Conservation (phyloP, 2,329 filamentous ascomycete genomes). For the Sporothrix mexicana region DNA sequence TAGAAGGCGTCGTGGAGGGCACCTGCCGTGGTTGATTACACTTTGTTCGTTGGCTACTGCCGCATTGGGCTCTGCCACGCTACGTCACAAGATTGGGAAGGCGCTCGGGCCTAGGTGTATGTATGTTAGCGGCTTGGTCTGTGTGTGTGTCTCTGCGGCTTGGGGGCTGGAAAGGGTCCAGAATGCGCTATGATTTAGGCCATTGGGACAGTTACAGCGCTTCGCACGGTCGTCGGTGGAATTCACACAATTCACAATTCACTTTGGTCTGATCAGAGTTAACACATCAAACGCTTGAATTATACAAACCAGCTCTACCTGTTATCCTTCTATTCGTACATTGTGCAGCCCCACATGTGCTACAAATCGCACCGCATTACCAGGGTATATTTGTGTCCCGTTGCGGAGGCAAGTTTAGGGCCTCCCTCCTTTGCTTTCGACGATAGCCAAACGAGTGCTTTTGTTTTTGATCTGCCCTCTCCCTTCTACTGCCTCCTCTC, state of each 20-base stretch:
- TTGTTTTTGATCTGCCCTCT: background rate
- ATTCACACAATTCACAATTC: too few relatives aligned
- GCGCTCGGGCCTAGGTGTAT: background rate
- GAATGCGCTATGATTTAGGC: background rate
- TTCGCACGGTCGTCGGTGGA: too few relatives aligned
- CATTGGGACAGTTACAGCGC: too few relatives aligned
- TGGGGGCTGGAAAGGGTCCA: background rate
- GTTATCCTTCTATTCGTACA: conserved; percentile 21
- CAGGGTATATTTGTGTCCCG: conserved; percentile 31
- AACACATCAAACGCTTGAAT: conserved; percentile 6
- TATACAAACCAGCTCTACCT: conserved; percentile 21
- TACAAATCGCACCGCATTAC: conserved; percentile 9
- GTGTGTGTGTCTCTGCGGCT: background rate
- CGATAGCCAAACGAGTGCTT: conserved; percentile 2
- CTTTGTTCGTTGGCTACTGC: conserved; percentile 20
- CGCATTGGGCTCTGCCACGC: background rate
- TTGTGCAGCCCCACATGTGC: conserved; percentile 6
- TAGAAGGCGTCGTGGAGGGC: background rate
- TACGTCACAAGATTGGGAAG: conserved; percentile 17
- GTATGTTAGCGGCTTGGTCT: background rate
- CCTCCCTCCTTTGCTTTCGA: conserved; percentile 19
- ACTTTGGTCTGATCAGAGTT: too few relatives aligned
- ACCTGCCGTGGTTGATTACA: conserved; percentile 8
- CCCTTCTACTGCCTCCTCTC: background rate
- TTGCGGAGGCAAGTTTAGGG: background rate